These are phyloP conservation scores for Avicennia marina DNA, from an alignment of 257 asterid genomes.

Conservation along the genomic window DNA sequence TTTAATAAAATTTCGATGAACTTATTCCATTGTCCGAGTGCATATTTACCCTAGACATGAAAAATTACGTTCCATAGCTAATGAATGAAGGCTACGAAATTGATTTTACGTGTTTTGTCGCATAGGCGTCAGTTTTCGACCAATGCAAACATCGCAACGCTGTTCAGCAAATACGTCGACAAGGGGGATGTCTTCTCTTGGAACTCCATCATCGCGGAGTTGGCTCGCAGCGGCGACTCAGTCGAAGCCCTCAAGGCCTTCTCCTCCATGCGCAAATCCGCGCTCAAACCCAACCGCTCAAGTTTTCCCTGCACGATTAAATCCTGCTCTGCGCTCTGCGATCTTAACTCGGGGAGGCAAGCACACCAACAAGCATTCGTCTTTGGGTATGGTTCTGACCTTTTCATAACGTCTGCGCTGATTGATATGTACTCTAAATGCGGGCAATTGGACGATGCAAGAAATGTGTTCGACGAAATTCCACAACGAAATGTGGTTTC, in stretches of 20 bases:
- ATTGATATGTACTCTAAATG: slow-evolving; percentile 88
- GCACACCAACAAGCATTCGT: slow-evolving; percentile 78
- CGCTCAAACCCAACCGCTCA: slow-evolving; percentile 72
- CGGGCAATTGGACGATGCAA: slow-evolving; percentile 53
- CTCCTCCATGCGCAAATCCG: slow-evolving; percentile 74
- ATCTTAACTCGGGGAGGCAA: slow-evolving; percentile 74
- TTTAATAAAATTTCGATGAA: too few relatives aligned
- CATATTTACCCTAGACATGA: too few relatives aligned
- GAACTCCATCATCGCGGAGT: slow-evolving; percentile 85
- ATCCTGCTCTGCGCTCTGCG: slow-evolving; percentile 74
- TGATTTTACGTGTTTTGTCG: background rate
- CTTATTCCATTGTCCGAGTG: too few relatives aligned
- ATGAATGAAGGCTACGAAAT: slow-evolving; percentile 30
- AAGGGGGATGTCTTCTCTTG: slow-evolving; percentile 64
- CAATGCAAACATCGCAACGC: slow-evolving; percentile 33
- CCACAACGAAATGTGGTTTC: slow-evolving; percentile 76
- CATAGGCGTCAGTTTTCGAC: slow-evolving; percentile 27
- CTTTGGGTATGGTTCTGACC: slow-evolving; percentile 60
- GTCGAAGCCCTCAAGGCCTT: slow-evolving; percentile 78
- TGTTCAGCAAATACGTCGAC: slow-evolving; percentile 80
- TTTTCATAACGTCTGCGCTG: slow-evolving; percentile 74
- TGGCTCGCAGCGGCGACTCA: slow-evolving; percentile 84
- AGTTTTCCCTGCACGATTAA: slow-evolving; percentile 84
- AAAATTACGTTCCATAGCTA: slow-evolving; percentile 1
- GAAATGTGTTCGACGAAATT: slow-evolving; percentile 66